phyloP scores from a whole-genome alignment of 2,329 filamentous ascomycete genomes.

The Xylariales sp. region DNA sequence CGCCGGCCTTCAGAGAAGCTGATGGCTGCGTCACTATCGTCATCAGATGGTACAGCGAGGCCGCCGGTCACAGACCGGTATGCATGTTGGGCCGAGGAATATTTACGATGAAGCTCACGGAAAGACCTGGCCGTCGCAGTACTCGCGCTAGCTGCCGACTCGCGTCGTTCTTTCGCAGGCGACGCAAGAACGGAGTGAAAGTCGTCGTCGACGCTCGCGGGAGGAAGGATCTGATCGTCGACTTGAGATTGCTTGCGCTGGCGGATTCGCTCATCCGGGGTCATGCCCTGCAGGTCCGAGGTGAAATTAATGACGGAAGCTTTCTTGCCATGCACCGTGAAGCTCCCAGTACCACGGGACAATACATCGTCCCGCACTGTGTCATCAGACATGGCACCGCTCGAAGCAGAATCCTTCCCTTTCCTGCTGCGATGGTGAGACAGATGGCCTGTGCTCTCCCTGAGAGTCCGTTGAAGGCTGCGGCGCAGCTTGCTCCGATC shows the following conservation, averaged over 20 bases:
- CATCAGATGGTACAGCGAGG: slow-evolving; percentile 47
- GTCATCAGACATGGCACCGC: slow-evolving; percentile 47
- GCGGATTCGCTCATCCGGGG: slow-evolving; percentile 67
- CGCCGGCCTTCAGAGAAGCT: slow-evolving; percentile 56
- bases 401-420: slow-evolving; percentile 67
- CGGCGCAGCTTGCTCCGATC: slow-evolving; percentile 70
- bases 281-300: slow-evolving; percentile 77
- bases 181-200: slow-evolving; percentile 47
- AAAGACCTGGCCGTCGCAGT: slow-evolving; percentile 64
- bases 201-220: slow-evolving; percentile 40
- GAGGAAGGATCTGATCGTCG: slow-evolving; percentile 34
- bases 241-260: slow-evolving; percentile 51
- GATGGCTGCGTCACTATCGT: slow-evolving; percentile 55
- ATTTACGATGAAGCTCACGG: slow-evolving; percentile 56
- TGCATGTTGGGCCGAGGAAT: slow-evolving; percentile 43
- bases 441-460: slow-evolving; percentile 68
- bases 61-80: slow-evolving; percentile 24
- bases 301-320: slow-evolving; percentile 96
- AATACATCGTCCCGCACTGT: slow-evolving; percentile 60
- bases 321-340: slow-evolving; percentile 97
- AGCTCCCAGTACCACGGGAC: slow-evolving; percentile 76
- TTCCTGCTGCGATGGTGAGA: slow-evolving; percentile 69
- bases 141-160: slow-evolving; percentile 60
- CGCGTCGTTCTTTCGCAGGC: slow-evolving; percentile 47
- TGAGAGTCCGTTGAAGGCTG: slow-evolving; percentile 83